phyloP scores from a whole-genome alignment of 2,329 filamentous ascomycete genomes.

The Colletotrichum gigasporum region DNA sequence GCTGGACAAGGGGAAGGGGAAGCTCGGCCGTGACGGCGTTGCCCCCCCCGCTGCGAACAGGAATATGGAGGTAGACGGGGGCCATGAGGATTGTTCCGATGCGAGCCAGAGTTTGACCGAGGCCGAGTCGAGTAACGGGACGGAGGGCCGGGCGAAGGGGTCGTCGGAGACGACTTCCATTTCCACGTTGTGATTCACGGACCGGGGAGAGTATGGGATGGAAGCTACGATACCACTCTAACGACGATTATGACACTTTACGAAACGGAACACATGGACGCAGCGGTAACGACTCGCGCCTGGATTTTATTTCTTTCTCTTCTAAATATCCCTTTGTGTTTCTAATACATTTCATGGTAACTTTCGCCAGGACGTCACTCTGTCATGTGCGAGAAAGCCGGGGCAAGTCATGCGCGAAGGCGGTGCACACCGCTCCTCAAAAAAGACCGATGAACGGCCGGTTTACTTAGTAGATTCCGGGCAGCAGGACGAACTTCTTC shows the following conservation, averaged over 20 bases:
- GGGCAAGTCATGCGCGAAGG: too few species aligned
- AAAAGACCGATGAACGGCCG: too few species aligned
- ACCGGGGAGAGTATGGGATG: background rate
- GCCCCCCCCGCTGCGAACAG: too few species aligned
- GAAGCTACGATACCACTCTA: slow-evolving; percentile 35
- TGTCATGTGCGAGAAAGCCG: too few species aligned
- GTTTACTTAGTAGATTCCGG: slow-evolving; percentile 78
- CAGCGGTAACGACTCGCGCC: background rate
- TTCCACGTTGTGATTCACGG: slow-evolving; percentile 38
- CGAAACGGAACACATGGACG: background rate
- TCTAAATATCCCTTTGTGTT: slow-evolving; percentile 6
- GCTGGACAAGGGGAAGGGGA: slow-evolving; percentile 37
- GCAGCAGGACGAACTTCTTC: slow-evolving; percentile 87
- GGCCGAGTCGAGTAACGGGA: slow-evolving; percentile 46
- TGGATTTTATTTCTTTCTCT: background rate
- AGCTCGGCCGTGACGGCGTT: slow-evolving; percentile 3
- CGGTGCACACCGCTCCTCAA: too few species aligned
- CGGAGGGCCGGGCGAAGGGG: slow-evolving; percentile 42
- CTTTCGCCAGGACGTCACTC: background rate
- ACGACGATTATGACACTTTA: slow-evolving; percentile 19
- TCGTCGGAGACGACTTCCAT: slow-evolving; percentile 50
- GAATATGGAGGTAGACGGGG: slow-evolving; percentile 29
- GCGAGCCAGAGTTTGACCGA: slow-evolving; percentile 49
- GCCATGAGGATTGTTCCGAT: slow-evolving; percentile 44
- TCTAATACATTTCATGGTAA: background rate